Conservation (phyloP, 441 rosid species). For the Erysimum cheiri region DNA sequence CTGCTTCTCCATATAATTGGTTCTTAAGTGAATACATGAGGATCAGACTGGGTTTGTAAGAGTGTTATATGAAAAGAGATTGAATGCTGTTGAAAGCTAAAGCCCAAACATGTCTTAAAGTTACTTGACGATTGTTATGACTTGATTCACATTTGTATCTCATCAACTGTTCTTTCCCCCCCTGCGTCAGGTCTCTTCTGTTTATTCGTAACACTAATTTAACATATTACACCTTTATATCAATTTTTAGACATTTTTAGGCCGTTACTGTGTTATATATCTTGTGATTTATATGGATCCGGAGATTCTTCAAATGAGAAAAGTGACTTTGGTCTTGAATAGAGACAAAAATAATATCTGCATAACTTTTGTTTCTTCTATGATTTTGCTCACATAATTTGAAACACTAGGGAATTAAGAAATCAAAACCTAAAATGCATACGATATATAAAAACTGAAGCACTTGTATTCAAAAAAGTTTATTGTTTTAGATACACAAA, state of each 20-base stretch:
- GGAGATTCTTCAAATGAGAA: background rate
- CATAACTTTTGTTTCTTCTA: no score
- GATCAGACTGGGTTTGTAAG: conserved; percentile 40
- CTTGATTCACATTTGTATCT: conserved; percentile 24
- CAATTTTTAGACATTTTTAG: background rate
- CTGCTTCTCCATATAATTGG: conserved; percentile 35
- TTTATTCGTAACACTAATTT: background rate
- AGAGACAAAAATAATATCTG: no score
- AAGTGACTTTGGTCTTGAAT: background rate
- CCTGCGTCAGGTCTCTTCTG: background rate
- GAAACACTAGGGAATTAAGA: no score
- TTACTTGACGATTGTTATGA: conserved; percentile 16
- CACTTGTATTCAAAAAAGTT: no score
- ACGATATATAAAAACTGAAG: no score
- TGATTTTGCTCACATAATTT: no score
- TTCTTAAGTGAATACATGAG: conserved; percentile 39
- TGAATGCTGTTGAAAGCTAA: conserved; percentile 42
- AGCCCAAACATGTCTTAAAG: conserved; percentile 27
- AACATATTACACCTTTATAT: background rate
- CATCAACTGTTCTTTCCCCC: background rate
- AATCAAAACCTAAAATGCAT: no score
- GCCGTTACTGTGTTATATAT: background rate
- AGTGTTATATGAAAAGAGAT: conserved; percentile 35
- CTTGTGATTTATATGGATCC: background rate
- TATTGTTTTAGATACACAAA: background rate